Evolutionary conservation across 2,329 filamentous ascomycete species (phyloP), one percentile per base, ranked within the genome.

Genomic region (Cryphonectria naterciae): DNA sequence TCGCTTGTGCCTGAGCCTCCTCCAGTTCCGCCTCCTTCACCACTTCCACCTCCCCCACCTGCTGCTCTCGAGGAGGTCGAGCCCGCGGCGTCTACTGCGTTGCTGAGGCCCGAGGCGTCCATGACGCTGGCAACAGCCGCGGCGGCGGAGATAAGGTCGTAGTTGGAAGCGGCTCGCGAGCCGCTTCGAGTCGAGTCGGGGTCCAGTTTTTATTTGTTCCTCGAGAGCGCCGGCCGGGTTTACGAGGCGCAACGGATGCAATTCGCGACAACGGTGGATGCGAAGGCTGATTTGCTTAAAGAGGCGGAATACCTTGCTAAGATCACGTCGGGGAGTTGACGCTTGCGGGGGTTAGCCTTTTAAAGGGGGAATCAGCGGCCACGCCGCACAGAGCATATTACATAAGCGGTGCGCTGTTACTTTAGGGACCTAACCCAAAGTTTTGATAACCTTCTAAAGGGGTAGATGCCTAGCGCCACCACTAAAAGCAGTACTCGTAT

Each of bases 241-340:
- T 67, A 67, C 41, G 65, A 69, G 69, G 71, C 71, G 71, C 71
- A 67, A 71, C 68, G 54, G 66, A 73, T 71, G 71, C 71, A 73
- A 73, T 73, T 68, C 67, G 49, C 66, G 66, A 67, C 65, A 66
- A 19, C 28, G 37, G 66, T 63, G 67, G 66, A 54, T 65, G 60
- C 46, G 32, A 56, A 65, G 62, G 58, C 46, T 66, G 65, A 32
- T 68, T 68, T 52, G 64, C 70, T 72, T 73, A 68, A 71, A 73
- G 69, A 67, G 69, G 66, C 54, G 63, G 58, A 54, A 65, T 52
- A 56, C 32, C 60, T 63, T 69, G 70, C 70, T 72, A 61, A 46
- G 58, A 52, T 64, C 49, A 65, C 39, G 58, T 66, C 56, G 32
- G 46, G 46, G 39, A 58, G 62, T 43, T 32, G 22, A 37, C 37